Conservation (phyloP, 2,329 filamentous ascomycete species). For the Colletotrichum australisinense region DNA sequence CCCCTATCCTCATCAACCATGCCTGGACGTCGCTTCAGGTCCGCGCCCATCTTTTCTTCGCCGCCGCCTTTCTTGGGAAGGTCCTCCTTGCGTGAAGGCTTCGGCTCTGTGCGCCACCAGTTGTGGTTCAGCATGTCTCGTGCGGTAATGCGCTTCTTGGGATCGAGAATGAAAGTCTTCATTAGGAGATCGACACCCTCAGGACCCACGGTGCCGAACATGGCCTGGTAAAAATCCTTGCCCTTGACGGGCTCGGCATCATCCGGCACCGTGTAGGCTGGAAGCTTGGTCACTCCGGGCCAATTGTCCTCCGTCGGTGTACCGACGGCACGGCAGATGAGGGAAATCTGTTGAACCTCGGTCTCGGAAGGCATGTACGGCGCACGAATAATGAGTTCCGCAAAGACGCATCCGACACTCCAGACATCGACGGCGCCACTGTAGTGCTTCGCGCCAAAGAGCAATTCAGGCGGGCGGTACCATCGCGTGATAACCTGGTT, state of each 20-base stretch:
- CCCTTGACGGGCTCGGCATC: constrained; percentile 70
- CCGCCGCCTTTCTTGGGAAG: constrained; percentile 82
- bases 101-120: constrained; percentile 88
- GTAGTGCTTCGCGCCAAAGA: constrained; percentile 92
- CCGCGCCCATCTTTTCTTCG: constrained; percentile 81
- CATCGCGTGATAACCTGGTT: constrained; percentile 95
- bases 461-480: constrained; percentile 94
- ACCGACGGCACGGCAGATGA: constrained; percentile 87
- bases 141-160: constrained; percentile 84
- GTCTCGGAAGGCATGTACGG: constrained; percentile 87
- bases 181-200: constrained; percentile 90
- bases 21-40: constrained; percentile 82
- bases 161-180: constrained; percentile 86
- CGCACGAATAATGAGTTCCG: constrained; percentile 85
- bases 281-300: constrained; percentile 87
- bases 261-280: constrained; percentile 81
- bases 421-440: constrained; percentile 92
- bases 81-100: constrained; percentile 83
- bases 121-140: constrained; percentile 81
- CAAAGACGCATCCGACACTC: constrained; percentile 93
- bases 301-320: constrained; percentile 95
- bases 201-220: constrained; percentile 83
- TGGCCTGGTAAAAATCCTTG: constrained; percentile 77
- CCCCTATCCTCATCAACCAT: constrained; percentile 75
- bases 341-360: constrained; percentile 86